Evolutionary conservation across 78 protist species (phyloP).

Genomic region (Cyanophora paradoxa): DNA sequence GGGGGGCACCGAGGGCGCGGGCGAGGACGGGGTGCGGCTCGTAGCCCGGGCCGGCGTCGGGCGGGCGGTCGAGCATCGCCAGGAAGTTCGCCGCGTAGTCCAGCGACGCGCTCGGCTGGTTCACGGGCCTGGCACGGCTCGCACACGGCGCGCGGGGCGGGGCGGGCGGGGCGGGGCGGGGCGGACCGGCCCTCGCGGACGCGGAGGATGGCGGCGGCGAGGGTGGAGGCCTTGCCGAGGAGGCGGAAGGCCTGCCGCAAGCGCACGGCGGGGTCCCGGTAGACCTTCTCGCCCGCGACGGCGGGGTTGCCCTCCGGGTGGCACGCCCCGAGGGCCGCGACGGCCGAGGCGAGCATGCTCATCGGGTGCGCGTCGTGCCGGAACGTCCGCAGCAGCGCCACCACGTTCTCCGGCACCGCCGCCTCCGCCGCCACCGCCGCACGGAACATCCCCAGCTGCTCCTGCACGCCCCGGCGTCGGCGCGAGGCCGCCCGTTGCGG

Average conservation of each 20-base stretch:
- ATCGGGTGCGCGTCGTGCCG: constrained; percentile 80
- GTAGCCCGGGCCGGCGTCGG: neutral
- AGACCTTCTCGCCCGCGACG: constrained; percentile 2
- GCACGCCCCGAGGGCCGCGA: constrained; percentile 3
- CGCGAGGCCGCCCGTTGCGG: too few species aligned
- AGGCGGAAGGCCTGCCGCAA: constrained; percentile 54
- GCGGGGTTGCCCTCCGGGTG: constrained; percentile 38
- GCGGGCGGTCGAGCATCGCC: constrained; percentile 51
- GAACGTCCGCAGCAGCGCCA: constrained; percentile 42
- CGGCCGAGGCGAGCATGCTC: constrained; percentile 55
- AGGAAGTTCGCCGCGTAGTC: constrained; percentile 49
- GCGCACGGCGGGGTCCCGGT: neutral
- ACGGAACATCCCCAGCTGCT: constrained; percentile 7
- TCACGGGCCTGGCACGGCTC: too few species aligned
- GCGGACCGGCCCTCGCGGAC: too few species aligned
- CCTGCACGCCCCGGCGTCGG: too few species aligned
- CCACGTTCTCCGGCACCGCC: constrained; percentile 53
- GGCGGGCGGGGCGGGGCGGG: too few species aligned
- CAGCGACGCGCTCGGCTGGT: constrained; percentile 39
- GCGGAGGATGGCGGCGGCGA: too few species aligned
- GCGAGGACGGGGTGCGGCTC: constrained; percentile 47
- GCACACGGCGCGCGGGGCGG: too few species aligned
- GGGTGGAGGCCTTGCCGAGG: constrained; percentile 60
- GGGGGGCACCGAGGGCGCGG: constrained; percentile 48
- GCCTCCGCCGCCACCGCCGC: constrained; percentile 51